Evolutionary conservation across 495 filamentous ascomycete genomes (phyloP).

Genomic region (Talaromyces nanjingensis): DNA sequence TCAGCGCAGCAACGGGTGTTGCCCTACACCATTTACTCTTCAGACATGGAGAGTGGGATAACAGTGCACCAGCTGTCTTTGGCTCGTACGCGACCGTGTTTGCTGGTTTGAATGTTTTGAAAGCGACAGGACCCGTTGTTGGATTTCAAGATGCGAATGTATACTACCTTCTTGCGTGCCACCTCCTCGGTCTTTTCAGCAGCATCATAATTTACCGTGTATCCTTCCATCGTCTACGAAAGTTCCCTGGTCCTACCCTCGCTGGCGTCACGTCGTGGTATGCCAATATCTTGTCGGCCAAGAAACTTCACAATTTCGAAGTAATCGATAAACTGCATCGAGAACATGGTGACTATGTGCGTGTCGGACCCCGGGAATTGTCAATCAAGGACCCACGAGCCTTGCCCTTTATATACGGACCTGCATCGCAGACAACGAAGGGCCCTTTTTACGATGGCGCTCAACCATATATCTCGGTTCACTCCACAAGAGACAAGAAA

Average conservation of each 20-base stretch:
- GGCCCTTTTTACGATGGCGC: conserved; percentile 30
- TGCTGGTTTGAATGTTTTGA: background rate
- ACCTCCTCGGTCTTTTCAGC: conserved; percentile 24
- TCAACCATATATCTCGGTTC: conserved; percentile 9
- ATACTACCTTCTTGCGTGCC: conserved; percentile 13
- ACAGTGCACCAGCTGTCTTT: conserved; percentile 1
- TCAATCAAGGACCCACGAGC: conserved; percentile 18
- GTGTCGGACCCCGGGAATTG: conserved; percentile 22
- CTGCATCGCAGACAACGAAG: conserved; percentile 19
- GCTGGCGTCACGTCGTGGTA: conserved; percentile 35
- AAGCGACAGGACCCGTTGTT: background rate
- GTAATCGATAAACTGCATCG: conserved; percentile 23
- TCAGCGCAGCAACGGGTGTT: conserved; percentile 1
- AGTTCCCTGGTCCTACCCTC: conserved; percentile 37
- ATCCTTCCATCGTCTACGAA: conserved; percentile 36
- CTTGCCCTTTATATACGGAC: conserved; percentile 18
- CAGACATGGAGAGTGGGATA: conserved; percentile 9
- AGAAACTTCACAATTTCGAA: conserved; percentile 26
- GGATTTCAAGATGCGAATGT: background rate
- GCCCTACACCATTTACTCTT: conserved; percentile 1
- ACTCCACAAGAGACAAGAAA: conserved; percentile 11
- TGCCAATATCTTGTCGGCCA: conserved; percentile 23
- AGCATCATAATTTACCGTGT: conserved; percentile 42
- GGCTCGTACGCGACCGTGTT: background rate
- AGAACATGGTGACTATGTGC: conserved; percentile 28